Evolutionary conservation across 495 filamentous ascomycete species (phyloP).

Genomic region (Diplogelasinospora grovesii): DNA sequence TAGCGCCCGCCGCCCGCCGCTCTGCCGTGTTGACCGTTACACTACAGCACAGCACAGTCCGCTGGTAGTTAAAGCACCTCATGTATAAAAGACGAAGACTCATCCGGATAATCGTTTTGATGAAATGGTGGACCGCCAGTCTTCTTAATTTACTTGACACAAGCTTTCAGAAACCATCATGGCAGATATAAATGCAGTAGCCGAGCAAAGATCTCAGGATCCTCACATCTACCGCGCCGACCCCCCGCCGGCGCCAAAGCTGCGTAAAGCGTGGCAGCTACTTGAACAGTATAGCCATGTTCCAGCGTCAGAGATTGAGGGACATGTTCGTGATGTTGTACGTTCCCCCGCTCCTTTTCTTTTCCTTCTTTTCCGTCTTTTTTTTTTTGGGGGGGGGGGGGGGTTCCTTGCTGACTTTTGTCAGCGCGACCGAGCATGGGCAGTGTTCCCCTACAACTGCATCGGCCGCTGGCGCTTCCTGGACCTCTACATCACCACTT

Average conservation of each 20-base stretch:
- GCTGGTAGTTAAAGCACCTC: too few species aligned
- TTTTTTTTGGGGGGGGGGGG: neutral
- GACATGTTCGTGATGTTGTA: constrained; percentile 44
- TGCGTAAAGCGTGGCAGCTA: neutral
- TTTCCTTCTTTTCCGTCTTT: neutral
- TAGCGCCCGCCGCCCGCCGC: too few species aligned
- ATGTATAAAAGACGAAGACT: too few species aligned
- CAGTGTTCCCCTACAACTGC: constrained; percentile 33
- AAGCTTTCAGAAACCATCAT: too few species aligned
- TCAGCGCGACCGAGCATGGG: constrained; percentile 34
- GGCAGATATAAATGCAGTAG: too few species aligned
- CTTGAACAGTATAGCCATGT: constrained; percentile 16
- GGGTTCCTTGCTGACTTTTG: too few species aligned
- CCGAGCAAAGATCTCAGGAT: too few species aligned
- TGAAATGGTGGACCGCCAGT: too few species aligned
- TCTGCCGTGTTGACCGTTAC: too few species aligned
- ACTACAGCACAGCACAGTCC: too few species aligned
- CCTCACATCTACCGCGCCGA: neutral
- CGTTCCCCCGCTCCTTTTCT: constrained; percentile 7
- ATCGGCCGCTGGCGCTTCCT: constrained; percentile 37
- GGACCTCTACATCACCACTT: constrained; percentile 27
- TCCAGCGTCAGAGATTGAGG: constrained; percentile 33
- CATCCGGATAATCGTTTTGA: too few species aligned
- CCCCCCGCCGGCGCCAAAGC: neutral
- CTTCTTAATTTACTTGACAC: too few species aligned